A percentile compares a stretch with the other conserved stretches of the same genome.
phyloP scores from a whole-genome alignment of 345 rosid genomes.

The Gossypioides kirkii region DNA sequence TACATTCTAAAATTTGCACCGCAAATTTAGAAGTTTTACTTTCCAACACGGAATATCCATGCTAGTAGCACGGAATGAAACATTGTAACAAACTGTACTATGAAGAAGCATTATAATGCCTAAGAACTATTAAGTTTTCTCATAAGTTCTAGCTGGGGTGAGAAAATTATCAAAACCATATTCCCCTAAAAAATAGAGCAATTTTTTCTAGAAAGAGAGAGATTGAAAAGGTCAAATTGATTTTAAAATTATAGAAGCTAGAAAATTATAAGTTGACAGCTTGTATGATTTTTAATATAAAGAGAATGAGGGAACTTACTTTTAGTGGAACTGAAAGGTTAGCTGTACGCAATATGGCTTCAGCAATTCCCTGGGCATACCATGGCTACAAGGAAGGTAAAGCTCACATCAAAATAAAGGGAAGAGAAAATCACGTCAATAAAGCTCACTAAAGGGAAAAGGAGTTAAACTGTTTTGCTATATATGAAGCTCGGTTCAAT shows the following conservation, averaged over 20 bases:
- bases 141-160: not conserved
- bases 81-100: not conserved
- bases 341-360: slow-evolving; percentile 87
- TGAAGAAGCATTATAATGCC: not conserved
- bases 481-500: slow-evolving; percentile 8
- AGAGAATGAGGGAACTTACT: slow-evolving; percentile 33
- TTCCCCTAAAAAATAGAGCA: not conserved
- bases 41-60: not conserved
- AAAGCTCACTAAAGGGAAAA: slow-evolving; percentile 3
- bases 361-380: slow-evolving; percentile 98
- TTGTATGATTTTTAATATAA: not conserved
- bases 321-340: slow-evolving; percentile 82
- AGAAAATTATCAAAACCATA: not conserved
- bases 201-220: not conserved
- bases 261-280: slow-evolving; percentile 5
- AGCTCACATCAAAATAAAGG: slow-evolving; percentile 15
- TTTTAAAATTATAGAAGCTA: not conserved
- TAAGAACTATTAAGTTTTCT: not conserved
- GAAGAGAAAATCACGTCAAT: slow-evolving; percentile 1
- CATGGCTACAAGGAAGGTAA: slow-evolving; percentile 64
- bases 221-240: not conserved
- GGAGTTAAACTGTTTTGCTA: not conserved
- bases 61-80: not conserved
- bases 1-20: not conserved
- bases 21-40: not conserved